A percentile compares a stretch with the other conserved stretches of the same genome.
phyloP scores from a whole-genome alignment of 768 basidiomycete species.

The Phlegmacium glaucopus region DNA sequence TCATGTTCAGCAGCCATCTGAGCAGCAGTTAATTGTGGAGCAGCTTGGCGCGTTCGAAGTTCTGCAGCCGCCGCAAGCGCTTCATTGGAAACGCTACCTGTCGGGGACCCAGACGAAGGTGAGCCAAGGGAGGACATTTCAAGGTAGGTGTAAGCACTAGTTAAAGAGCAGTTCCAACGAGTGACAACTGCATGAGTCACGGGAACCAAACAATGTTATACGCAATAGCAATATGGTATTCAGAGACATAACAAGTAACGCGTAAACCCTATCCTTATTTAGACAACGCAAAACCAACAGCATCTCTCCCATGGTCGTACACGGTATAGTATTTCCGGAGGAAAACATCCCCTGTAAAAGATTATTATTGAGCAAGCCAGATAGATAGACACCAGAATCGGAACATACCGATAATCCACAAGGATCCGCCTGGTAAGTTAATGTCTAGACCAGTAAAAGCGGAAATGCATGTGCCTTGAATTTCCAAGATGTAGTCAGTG shows the following conservation, averaged over 20 bases:
- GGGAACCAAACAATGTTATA: too few relatives aligned
- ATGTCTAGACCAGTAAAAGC: slow-evolving; percentile 92
- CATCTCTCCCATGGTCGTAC: slow-evolving; percentile 75
- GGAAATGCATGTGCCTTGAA: slow-evolving; percentile 91
- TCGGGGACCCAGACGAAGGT: slow-evolving; percentile 1
- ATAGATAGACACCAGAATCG: slow-evolving; percentile 1
- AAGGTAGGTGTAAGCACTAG: background rate
- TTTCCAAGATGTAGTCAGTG: slow-evolving; percentile 85
- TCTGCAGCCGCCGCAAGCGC: slow-evolving; percentile 44
- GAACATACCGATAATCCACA: slow-evolving; percentile 84
- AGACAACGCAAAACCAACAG: slow-evolving; percentile 76
- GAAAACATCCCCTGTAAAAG: slow-evolving; percentile 72
- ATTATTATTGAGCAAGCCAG: background rate
- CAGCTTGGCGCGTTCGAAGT: slow-evolving; percentile 33
- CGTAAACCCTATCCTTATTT: slow-evolving; percentile 16
- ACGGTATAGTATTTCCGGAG: slow-evolving; percentile 90
- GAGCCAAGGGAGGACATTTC: slow-evolving; percentile 13
- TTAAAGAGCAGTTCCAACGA: too few relatives aligned
- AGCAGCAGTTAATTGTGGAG: slow-evolving; percentile 32
- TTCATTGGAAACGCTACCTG: slow-evolving; percentile 25
- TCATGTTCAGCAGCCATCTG: slow-evolving; percentile 54
- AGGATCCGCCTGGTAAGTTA: slow-evolving; percentile 70
- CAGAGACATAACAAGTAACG: background rate
- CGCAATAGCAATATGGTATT: background rate
- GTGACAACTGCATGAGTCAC: too few relatives aligned